Percentiles rank a stretch among this genome's conserved stretches.
Conservation (phyloP, 2,329 filamentous ascomycete genomes). For the Ambrosiella xylebori region DNA sequence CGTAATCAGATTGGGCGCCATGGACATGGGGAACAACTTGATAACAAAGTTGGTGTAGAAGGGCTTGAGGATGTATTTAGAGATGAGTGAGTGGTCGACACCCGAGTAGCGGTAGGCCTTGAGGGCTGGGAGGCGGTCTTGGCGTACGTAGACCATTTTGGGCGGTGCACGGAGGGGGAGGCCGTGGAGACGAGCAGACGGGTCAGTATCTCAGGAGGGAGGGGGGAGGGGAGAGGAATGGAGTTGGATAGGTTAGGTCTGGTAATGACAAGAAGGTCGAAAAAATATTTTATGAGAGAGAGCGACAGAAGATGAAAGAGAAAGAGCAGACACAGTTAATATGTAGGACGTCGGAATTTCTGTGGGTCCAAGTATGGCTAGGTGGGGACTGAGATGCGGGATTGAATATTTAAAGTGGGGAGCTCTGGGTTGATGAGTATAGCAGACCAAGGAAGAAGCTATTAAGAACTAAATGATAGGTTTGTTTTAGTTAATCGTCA, state of each 20-base stretch:
- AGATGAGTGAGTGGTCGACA: constrained; percentile 78
- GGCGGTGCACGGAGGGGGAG: neutral
- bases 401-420: too few relatives aligned
- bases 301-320: neutral
- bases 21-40: constrained; percentile 82
- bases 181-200: neutral
- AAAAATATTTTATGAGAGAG: neutral
- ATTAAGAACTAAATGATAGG: too few relatives aligned
- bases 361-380: too few relatives aligned
- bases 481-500: too few relatives aligned
- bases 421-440: too few relatives aligned
- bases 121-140: constrained; percentile 73
- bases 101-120: constrained; percentile 90
- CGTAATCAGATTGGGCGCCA: constrained; percentile 83
- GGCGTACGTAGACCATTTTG: constrained; percentile 85
- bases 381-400: too few relatives aligned
- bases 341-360: too few relatives aligned
- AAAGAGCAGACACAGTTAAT: too few relatives aligned
- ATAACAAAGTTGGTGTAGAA: constrained; percentile 95
- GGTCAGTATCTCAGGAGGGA: neutral
- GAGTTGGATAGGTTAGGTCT: neutral
- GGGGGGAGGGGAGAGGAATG: neutral
- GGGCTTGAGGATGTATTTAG: constrained; percentile 87
- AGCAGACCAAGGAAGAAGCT: too few relatives aligned
- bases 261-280: neutral